Evolutionary conservation across 495 filamentous ascomycete species (phyloP), one percentile per base, ranked within the genome.

Genomic region (Xylaria grammica): DNA sequence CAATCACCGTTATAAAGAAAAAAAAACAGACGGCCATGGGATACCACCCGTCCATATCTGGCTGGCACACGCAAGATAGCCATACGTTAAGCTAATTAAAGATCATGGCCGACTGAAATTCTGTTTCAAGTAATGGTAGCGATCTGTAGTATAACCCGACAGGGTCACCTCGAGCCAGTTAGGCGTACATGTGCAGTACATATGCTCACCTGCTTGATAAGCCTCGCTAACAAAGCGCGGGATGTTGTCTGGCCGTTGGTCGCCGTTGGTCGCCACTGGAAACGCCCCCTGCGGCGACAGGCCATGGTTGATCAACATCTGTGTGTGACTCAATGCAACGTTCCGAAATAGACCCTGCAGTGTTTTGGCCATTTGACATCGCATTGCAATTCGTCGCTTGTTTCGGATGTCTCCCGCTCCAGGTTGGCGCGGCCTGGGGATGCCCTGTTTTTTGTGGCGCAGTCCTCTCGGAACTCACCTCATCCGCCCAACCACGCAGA

Each of bases 181-280:
- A 45, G 40, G 60, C 40, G 57, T 26, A 22, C 46, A 53, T 32
- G 30, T 22, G n/a, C n/a, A n/a, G n/a, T n/a, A n/a, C n/a, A 42
- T 17, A 3, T 15, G 34, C 19, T 20, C 15, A 32, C 34, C 19
- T 17, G 29, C 45, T 54, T 17, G 19, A 29, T 44, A 56, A 45
- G 49, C 50, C 38, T 55, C 60, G 13, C 40, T 22, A 32, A 42
- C 42, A 59, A 59, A 59, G 56, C 42, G 56, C 38, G 60, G 60
- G 13, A 53, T n/a, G 46, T 30, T 9, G 32, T n/a, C 42, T 22
- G 29, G 56, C 56, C 56, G 56, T 59, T 46, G 40, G 5, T n/a
- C n/a, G n/a, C n/a, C n/a, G n/a, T n/a, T n/a, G n/a, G n/a, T n/a
- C n/a, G n/a, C n/a, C n/a, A n/a, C n/a, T n/a, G n/a, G 22, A 27